Evolutionary conservation across 257 asterid genomes (phyloP).

Genomic region (Forsythia suspensa): DNA sequence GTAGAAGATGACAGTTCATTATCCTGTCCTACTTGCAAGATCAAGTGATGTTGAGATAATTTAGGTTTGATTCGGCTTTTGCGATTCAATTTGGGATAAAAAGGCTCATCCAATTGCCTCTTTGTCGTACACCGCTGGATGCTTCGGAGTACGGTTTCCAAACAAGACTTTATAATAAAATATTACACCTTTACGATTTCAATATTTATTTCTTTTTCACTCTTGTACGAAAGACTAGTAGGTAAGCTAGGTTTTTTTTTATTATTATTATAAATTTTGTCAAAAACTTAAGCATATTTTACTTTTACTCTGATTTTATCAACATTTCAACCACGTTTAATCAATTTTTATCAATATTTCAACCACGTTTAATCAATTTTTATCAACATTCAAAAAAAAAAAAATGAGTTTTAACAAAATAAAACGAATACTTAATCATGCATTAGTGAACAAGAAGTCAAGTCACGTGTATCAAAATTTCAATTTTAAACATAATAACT

Average conservation of each 20-base stretch:
- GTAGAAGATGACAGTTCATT: not conserved
- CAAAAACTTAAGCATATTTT: too few relatives aligned
- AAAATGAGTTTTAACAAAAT: too few relatives aligned
- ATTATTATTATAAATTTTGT: too few relatives aligned
- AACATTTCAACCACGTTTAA: too few relatives aligned
- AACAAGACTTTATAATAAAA: not conserved
- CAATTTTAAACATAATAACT: not conserved
- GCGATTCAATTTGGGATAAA: not conserved
- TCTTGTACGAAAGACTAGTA: not conserved
- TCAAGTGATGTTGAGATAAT: not conserved
- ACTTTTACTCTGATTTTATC: too few relatives aligned
- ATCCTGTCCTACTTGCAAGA: not conserved
- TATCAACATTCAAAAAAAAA: too few relatives aligned
- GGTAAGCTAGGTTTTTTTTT: not conserved
- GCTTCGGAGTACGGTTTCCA: not conserved
- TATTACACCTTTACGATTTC: too few relatives aligned
- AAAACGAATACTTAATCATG: too few relatives aligned
- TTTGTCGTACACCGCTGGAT: not conserved
- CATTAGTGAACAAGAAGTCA: too few relatives aligned
- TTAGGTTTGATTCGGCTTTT: not conserved
- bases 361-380: too few relatives aligned
- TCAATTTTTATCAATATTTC: too few relatives aligned
- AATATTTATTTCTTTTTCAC: not conserved
- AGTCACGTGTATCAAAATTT: not conserved
- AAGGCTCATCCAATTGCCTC: not conserved